Conservation (phyloP, 768 basidiomycete genomes). For the Suillus fuscotomentosus region DNA sequence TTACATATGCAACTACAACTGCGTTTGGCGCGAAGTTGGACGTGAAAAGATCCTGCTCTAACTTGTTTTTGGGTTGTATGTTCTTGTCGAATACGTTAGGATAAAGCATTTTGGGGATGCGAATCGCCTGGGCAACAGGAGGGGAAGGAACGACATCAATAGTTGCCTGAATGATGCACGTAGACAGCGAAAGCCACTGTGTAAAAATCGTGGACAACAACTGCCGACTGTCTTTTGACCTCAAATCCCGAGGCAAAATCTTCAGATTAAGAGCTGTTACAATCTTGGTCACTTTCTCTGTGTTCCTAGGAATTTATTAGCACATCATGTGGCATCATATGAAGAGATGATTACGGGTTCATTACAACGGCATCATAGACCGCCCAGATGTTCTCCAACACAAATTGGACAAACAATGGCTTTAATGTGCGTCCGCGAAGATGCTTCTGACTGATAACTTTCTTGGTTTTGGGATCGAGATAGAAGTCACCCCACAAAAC, state of each 20-base stretch:
- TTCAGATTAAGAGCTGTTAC: conserved; percentile 79
- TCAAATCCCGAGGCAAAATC: conserved; percentile 84
- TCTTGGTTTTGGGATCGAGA: conserved; percentile 93
- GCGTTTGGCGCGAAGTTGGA: conserved; percentile 60
- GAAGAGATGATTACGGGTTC: conserved; percentile 61
- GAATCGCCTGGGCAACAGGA: conserved; percentile 69
- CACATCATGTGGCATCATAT: conserved; percentile 10
- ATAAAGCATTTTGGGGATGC: conserved; percentile 91
- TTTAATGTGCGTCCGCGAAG: conserved; percentile 85
- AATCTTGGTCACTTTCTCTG: conserved; percentile 88
- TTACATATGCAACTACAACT: conserved; percentile 81
- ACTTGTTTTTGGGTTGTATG: conserved; percentile 65
- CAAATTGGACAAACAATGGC: conserved; percentile 95
- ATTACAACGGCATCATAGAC: conserved; percentile 89
- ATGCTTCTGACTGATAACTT: conserved; percentile 88
- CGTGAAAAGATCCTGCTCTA: conserved; percentile 81
- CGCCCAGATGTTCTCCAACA: conserved; percentile 96
- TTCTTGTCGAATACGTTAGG: conserved; percentile 67
- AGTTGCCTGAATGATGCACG: conserved; percentile 85
- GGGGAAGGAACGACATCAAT: conserved; percentile 96
- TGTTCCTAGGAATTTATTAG: conserved; percentile 54
- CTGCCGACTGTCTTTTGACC: conserved; percentile 84
- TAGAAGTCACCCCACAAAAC: conserved; percentile 98
- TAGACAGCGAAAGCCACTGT: conserved; percentile 95
- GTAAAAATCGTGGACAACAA: conserved; percentile 86